Base-by-base conservation (phyloP, 2,329 filamentous ascomycete genomes). In the Alternaria hordeiaustralica region DNA sequence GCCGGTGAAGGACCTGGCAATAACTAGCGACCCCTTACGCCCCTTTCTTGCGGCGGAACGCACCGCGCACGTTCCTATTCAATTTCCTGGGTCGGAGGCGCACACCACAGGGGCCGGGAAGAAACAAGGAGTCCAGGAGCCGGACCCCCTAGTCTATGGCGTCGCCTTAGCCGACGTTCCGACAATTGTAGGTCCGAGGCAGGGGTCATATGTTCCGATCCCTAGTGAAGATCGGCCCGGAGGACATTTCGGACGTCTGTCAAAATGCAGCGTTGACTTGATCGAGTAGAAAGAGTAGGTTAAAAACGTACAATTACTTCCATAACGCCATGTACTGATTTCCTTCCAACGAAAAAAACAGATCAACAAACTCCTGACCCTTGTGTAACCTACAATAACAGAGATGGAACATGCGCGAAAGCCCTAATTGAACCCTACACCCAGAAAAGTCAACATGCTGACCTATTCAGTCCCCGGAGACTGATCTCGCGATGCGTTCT, bases 331-430 rank as follows among this genome's bases (percentile, higher is more conserved):
- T 36, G 0, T 9, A 36, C 33, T n/a, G 33, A 1, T n/a, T 1
- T 36, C 1, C 13, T 36, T 36, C 33, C 2, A 36, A 8, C 30
- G 6, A n/a, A 36, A 3, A 36, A n/a, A 2, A 3, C 15, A 36
- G 8, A n/a, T 36, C 15, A n/a, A n/a, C 2, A n/a, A 9, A 36
- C 15, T 36, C 33, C 33, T n/a, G 4, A 36, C 33, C 33, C 33
- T 0, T 1, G 7, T 36, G 2, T 36, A 3, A 36, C 33, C 15
- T 0, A 36, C 15, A n/a, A 36, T n/a, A 1, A 36, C 2, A 3
- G 33, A 36, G 13, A 36, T 15, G 13, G 4, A 2, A 36, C 30
- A 36, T 36, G 30, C 13, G 13, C 30, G 30, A 36, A 5, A 15
- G 30, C 13, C 30, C 13, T 36, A 15, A 15, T 36, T 1, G 30